Evolutionary conservation across 2,329 filamentous ascomycete genomes (phyloP).

Genomic region (Mycosphaerella sp.): DNA sequence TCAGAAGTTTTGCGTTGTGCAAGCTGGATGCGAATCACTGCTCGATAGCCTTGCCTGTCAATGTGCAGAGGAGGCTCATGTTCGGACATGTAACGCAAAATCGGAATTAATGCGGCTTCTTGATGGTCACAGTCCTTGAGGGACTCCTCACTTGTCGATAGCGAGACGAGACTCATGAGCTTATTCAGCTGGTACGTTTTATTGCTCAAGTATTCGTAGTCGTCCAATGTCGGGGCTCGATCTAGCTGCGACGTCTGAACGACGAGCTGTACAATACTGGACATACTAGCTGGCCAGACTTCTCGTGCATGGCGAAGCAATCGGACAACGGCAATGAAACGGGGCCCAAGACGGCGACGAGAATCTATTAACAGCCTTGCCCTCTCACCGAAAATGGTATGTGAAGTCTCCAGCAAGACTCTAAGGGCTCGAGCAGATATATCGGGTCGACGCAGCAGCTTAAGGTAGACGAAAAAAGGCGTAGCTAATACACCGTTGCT

Average conservation of each 20-base stretch:
- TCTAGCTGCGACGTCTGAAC: neutral
- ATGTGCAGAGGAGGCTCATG: conserved; percentile 50
- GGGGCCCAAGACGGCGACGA: conserved; percentile 6
- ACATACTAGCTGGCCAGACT: conserved; percentile 44
- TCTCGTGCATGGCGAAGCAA: conserved; percentile 48
- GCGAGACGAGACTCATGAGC: conserved; percentile 27
- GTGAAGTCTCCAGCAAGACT: conserved; percentile 33
- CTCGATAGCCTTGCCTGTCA: conserved; percentile 53
- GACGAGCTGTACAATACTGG: conserved; percentile 17
- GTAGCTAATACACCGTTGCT: conserved; percentile 20
- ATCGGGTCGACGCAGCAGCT: conserved; percentile 42
- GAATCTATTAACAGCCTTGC: neutral
- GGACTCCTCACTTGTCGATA: conserved; percentile 44
- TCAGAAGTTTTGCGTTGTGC: conserved; percentile 50
- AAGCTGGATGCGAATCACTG: conserved; percentile 51
- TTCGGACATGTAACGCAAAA: conserved; percentile 53
- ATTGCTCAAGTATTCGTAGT: neutral
- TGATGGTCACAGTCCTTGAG: conserved; percentile 46
- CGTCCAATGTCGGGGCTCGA: neutral
- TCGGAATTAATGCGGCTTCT: conserved; percentile 52
- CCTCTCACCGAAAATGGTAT: conserved; percentile 4
- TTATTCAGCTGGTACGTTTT: conserved; percentile 25
- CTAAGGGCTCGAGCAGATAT: conserved; percentile 41
- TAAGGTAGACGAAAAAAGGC: conserved; percentile 45
- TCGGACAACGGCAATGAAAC: conserved; percentile 41